Base-by-base conservation (phyloP, 495 filamentous ascomycete species). In the Endocarpon pusillum region DNA sequence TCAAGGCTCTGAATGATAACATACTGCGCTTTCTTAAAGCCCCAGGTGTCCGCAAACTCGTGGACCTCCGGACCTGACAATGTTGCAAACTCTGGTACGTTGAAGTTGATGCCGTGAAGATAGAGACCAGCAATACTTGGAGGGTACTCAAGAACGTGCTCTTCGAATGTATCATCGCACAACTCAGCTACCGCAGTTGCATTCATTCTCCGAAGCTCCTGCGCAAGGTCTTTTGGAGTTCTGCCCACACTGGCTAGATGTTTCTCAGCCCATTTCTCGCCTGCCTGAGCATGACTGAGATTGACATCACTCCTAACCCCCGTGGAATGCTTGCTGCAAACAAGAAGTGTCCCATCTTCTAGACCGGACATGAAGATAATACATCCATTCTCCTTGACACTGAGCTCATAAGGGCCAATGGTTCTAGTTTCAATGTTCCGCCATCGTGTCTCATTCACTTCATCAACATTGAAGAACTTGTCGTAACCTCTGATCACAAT, bases 321-420 rank as follows among this genome's bases (percentile, higher is more conserved):
- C 2, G 85, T 94, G 6, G 89, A 94, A 56, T 97, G 91, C 49
- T 97, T 97, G 63, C 87, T 94, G 66, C 87, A 96, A 12, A 96
- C 85, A 4, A 97, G 61, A 17, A 97, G 58, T 1, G 78, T 79
- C 27, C 67, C 86, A 43, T 91, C 85, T 43, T 89, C 78, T 17
- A 97, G 62, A 6, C 83, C 89, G 17, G 82, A 79, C 29, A 96
- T 80, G 59, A 97, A 97, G 29, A 97, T 94, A 54, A 97, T 97
- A 47, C 89, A 97, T 6, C 89, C 89, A 51, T 97, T 97, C 52
- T 97, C 89, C 56, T 97, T 97, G 39, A 96, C 67, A 35, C 82
- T 94, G 18, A 96, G 63, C 57, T 97, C 91, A 44, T 96, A 97
- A 0, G 89, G 91, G 1, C 81, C 86, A 40, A 71, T 59, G 1